Evolutionary conservation across 306 rosid species (phyloP), one percentile per base, ranked within the genome.

Genomic region (Trifolium repens): DNA sequence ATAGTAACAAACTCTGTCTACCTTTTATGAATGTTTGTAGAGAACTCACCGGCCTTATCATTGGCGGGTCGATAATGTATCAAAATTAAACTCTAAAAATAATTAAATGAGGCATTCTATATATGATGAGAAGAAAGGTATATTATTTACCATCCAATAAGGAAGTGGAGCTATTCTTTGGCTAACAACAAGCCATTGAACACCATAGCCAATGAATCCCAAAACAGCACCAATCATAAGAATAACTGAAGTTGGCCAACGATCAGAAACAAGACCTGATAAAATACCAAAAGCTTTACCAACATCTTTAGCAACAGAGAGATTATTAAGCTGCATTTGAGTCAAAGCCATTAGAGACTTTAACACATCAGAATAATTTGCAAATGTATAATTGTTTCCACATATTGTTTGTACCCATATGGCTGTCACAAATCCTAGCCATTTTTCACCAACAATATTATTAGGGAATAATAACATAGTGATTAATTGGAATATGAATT

Each of bases 201-300:
- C 78, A 24, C 89, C 87, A 71, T 83, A 86, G 16, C 89, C 87
- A 1, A 86, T 66, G 37, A 86, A 57, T 0, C 87, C 82, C 67
- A 77, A 63, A 40, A 67, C 8, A 30, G 86, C 83, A 57, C 90
- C 90, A 49, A 84, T 76, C 16, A 84, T 59, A 50, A 87, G 86
- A 0, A 87, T 72, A 3, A 60, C 32, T 16, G 81, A 79, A 27
- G 83, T 61, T 0, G 88, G 55, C 63, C 67, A 81, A 50, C 57
- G 65, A 64, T 83, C 80, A 16, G 86, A 81, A 39, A 87, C 88
- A 43, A 87, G 57, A 65, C 88, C 88, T 4, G 88, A 79, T 11
- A 87, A 63, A 49, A 84, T 27, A 53, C 90, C 88, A 39, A 87
- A 87, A 27, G 84, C 88, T 70, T 87, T 87, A 12, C 90, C 88